These are phyloP conservation scores for Boletus vermiculosoides DNA, from an alignment of 768 basidiomycete species.

Conservation along the genomic window DNA sequence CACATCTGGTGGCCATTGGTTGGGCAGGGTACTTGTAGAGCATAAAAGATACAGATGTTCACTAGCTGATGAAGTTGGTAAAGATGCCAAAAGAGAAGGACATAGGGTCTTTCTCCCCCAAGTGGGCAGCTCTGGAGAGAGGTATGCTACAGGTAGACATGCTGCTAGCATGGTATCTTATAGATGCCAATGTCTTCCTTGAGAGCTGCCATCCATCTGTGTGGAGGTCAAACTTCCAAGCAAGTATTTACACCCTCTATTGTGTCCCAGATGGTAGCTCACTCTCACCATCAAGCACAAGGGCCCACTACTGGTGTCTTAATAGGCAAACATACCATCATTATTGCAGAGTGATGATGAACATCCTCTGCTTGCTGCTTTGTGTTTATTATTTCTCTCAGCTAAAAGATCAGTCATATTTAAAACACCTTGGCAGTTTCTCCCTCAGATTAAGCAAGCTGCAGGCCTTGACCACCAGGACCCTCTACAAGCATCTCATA, in stretches of 20 bases:
- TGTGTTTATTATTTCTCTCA: not conserved
- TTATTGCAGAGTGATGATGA: not conserved
- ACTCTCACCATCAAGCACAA: not conserved
- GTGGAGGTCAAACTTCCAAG: not conserved
- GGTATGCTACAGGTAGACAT: not conserved
- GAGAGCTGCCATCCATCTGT: not conserved
- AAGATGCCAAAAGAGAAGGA: not conserved
- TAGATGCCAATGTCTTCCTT: not conserved
- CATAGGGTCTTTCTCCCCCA: not conserved
- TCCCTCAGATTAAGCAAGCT: not conserved
- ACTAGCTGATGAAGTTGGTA: not conserved
- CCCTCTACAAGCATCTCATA: not conserved
- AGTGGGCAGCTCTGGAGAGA: not conserved
- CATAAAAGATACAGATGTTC: not conserved
- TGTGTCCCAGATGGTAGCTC: not conserved
- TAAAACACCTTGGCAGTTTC: not conserved
- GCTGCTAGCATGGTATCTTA: not conserved
- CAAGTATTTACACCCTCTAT: not conserved
- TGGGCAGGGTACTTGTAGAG: not conserved
- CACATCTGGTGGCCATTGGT: not conserved
- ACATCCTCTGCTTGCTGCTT: not conserved
- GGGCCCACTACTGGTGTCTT: not conserved
- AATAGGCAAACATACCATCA: not conserved
- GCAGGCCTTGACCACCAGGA: not conserved
- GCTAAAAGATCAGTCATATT: not conserved